A percentile compares a stretch with the other conserved stretches of the same genome.
Conservation (phyloP, 768 basidiomycete genomes). For the Leccinum arenicola region DNA sequence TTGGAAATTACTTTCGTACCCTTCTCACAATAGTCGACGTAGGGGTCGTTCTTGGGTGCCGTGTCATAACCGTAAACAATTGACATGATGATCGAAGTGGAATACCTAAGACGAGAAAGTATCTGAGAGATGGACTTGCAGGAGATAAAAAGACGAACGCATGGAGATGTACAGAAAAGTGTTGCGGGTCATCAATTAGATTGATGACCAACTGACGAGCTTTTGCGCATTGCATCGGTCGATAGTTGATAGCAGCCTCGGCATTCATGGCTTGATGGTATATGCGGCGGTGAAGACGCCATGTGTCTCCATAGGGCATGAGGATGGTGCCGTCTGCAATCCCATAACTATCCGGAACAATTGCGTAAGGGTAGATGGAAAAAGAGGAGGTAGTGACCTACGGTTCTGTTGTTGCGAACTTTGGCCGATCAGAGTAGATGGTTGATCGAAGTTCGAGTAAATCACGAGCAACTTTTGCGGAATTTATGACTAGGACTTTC, state of each 20-base stretch:
- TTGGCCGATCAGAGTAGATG: constrained; percentile 36
- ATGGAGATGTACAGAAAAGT: constrained; percentile 24
- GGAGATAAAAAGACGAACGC: constrained; percentile 17
- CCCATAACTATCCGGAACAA: constrained; percentile 24
- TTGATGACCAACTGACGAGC: constrained; percentile 32
- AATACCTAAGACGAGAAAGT: constrained; percentile 18
- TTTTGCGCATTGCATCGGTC: constrained; percentile 33
- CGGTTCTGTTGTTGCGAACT: constrained; percentile 22
- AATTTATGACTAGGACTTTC: constrained; percentile 29
- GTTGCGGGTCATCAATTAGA: constrained; percentile 29
- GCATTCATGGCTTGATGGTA: constrained; percentile 35
- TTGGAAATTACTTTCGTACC: constrained; percentile 18
- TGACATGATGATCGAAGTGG: constrained; percentile 27
- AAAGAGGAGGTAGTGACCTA: constrained; percentile 1
- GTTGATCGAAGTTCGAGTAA: constrained; percentile 28
- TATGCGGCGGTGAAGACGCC: constrained; percentile 36
- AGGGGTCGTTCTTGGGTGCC: constrained; percentile 18
- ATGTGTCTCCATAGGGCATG: constrained; percentile 38
- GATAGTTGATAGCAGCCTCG: constrained; percentile 27
- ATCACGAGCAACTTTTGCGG: constrained; percentile 25
- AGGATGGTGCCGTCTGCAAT: constrained; percentile 33
- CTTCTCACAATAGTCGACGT: constrained; percentile 18
- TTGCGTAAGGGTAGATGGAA: background rate
- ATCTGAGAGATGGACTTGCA: background rate
- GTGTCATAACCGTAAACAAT: constrained; percentile 27